Evolutionary conservation across 352 stramenopile genomes (phyloP).

Genomic region (Pythium aristosporum): DNA sequence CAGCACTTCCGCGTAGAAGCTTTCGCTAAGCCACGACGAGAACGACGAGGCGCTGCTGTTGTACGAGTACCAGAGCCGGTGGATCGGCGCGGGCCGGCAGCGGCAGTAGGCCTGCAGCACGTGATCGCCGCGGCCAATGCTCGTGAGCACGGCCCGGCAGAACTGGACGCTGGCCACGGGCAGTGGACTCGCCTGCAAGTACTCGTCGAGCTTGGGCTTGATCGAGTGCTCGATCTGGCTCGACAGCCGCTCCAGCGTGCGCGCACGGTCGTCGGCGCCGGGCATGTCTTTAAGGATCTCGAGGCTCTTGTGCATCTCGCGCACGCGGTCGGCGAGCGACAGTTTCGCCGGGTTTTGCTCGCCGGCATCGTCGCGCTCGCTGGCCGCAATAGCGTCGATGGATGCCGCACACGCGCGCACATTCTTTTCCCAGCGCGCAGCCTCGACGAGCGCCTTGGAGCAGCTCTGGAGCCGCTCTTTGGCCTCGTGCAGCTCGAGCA

Average conservation of each 20-base stretch:
- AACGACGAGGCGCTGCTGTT: constrained; percentile 31
- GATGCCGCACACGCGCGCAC: constrained; percentile 47
- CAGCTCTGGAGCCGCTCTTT: constrained; percentile 64
- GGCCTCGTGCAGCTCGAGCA: constrained; percentile 69
- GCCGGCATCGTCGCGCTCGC: constrained; percentile 19
- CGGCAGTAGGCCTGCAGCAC: constrained; percentile 50
- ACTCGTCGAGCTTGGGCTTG: constrained; percentile 42
- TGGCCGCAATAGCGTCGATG: constrained; percentile 30
- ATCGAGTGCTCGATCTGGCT: constrained; percentile 54
- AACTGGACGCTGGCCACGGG: constrained; percentile 43
- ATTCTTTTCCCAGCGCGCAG: constrained; percentile 64
- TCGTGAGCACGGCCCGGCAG: constrained; percentile 51
- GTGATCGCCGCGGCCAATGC: constrained; percentile 39
- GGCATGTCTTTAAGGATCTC: constrained; percentile 59
- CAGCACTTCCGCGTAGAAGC: constrained; percentile 56
- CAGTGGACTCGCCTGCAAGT: constrained; percentile 40
- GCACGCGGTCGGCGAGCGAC: constrained; percentile 46
- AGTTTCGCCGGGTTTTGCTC: constrained; percentile 1
- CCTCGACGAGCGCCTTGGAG: constrained; percentile 67
- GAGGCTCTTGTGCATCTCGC: constrained; percentile 65
- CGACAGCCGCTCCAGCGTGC: constrained; percentile 52
- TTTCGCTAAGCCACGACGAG: constrained; percentile 43
- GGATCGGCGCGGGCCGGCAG: constrained; percentile 41
- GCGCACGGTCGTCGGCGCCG: constrained; percentile 48
- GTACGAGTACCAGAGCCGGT: constrained; percentile 61